Evolutionary conservation across 2,329 filamentous ascomycete species (phyloP).

Genomic region (Aspergillus fischeri): DNA sequence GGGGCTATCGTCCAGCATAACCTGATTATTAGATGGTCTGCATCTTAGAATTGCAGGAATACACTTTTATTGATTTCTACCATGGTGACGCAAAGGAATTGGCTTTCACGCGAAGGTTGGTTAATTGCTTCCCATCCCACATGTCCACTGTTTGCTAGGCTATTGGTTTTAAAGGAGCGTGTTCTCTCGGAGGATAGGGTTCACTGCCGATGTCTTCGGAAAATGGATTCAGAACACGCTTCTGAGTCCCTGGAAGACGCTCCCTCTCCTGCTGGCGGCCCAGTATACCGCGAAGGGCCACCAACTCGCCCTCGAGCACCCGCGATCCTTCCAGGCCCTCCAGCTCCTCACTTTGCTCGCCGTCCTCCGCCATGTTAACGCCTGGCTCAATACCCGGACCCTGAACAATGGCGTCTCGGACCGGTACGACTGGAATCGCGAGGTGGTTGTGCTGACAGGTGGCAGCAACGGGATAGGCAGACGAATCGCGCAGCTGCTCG

Average conservation of each 20-base stretch:
- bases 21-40: background rate
- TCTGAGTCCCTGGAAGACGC: slow-evolving; percentile 61
- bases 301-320: slow-evolving; percentile 51
- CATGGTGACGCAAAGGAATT: slow-evolving; percentile 5
- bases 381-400: slow-evolving; percentile 49
- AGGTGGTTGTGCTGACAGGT: slow-evolving; percentile 71
- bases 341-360: slow-evolving; percentile 53
- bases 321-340: slow-evolving; percentile 50
- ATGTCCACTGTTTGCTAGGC: background rate
- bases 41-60: background rate
- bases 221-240: slow-evolving; percentile 57
- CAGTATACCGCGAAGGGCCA: slow-evolving; percentile 61
- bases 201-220: slow-evolving; percentile 58
- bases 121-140: background rate
- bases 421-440: slow-evolving; percentile 54
- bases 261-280: slow-evolving; percentile 61
- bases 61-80: background rate
- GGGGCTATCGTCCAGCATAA: background rate
- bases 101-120: slow-evolving; percentile 32
- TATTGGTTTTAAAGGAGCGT: background rate
- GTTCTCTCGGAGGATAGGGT: slow-evolving; percentile 28
- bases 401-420: slow-evolving; percentile 42
- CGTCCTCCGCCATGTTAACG: slow-evolving; percentile 46
- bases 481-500: slow-evolving; percentile 61
- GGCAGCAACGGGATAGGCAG: slow-evolving; percentile 71